phyloP scores from a whole-genome alignment of 1,284 basidiomycete genomes.

The Tilletia horrida region DNA sequence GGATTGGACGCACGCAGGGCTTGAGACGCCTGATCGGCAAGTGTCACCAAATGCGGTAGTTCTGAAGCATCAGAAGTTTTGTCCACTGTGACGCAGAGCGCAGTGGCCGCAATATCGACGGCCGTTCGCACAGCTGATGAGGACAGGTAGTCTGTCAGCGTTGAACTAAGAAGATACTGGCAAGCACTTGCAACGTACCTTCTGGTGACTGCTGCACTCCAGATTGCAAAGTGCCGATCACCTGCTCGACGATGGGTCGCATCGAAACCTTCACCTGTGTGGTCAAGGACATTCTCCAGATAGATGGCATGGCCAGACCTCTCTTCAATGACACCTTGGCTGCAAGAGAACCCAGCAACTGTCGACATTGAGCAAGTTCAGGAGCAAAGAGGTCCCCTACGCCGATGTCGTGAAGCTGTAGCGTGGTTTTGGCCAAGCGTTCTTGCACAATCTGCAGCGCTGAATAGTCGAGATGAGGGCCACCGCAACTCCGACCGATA shows the following conservation, averaged over 20 bases:
- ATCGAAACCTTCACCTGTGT: not conserved
- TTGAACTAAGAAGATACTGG: not conserved
- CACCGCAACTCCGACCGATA: not conserved
- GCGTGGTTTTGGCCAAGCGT: not conserved
- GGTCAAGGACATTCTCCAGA: constrained; percentile 35
- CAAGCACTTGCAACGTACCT: not conserved
- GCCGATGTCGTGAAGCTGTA: not conserved
- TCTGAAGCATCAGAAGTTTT: too few species aligned
- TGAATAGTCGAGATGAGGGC: constrained; percentile 31
- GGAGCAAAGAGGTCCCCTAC: too few species aligned
- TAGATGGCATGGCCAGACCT: constrained; percentile 35
- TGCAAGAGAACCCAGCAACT: constrained; percentile 28
- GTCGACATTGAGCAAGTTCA: not conserved
- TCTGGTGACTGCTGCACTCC: not conserved
- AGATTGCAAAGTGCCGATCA: too few species aligned
- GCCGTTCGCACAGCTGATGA: not conserved
- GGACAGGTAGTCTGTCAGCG: not conserved
- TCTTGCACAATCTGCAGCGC: constrained; percentile 31
- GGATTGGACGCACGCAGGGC: too few species aligned
- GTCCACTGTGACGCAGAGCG: too few species aligned
- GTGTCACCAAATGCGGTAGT: too few species aligned
- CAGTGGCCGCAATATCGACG: not conserved
- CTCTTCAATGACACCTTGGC: constrained; percentile 32
- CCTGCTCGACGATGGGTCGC: too few species aligned
- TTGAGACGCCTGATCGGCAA: too few species aligned